Evolutionary conservation across 2,329 filamentous ascomycete species (phyloP).

Genomic region (Microdochium nivale): DNA sequence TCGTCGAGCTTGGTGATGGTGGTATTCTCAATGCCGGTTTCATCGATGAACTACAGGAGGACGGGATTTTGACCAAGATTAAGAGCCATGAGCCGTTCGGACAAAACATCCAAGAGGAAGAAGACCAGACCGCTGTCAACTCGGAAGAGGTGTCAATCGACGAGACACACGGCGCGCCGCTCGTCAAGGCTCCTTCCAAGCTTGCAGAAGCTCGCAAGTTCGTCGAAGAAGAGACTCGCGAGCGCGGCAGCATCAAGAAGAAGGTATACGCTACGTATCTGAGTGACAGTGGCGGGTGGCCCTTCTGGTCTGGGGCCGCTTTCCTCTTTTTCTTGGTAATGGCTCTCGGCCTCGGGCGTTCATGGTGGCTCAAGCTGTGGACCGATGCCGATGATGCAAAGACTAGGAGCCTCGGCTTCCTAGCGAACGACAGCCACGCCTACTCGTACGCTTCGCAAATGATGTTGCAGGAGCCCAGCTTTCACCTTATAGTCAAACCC

Average conservation of each 20-base stretch:
- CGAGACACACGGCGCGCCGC: conserved; percentile 30
- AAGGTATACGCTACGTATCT: conserved; percentile 63
- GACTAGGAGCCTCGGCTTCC: conserved; percentile 5
- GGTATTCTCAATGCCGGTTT: conserved; percentile 54
- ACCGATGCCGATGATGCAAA: conserved; percentile 35
- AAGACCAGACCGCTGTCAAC: conserved; percentile 43
- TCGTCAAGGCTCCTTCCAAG: conserved; percentile 43
- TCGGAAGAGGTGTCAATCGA: conserved; percentile 39
- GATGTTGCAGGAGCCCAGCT: conserved; percentile 34
- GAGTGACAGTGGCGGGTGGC: conserved; percentile 52
- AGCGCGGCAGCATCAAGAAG: conserved; percentile 59
- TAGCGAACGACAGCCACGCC: conserved; percentile 19
- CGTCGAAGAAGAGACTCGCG: conserved; percentile 65
- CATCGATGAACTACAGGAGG: conserved; percentile 52
- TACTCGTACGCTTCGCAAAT: conserved; percentile 28
- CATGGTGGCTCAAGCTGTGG: conserved; percentile 60
- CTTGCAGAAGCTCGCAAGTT: conserved; percentile 53
- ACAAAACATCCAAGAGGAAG: conserved; percentile 38
- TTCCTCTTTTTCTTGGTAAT: conserved; percentile 47
- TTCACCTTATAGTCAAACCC: conserved; percentile 27
- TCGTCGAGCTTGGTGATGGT: conserved; percentile 65
- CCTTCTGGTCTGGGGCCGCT: conserved; percentile 49
- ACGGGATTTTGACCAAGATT: conserved; percentile 47
- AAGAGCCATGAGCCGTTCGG: conserved; percentile 44
- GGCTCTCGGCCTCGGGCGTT: conserved; percentile 44